Evolutionary conservation across 2,329 filamentous ascomycete species (phyloP).

Genomic region (Grosmannia clavigera): DNA sequence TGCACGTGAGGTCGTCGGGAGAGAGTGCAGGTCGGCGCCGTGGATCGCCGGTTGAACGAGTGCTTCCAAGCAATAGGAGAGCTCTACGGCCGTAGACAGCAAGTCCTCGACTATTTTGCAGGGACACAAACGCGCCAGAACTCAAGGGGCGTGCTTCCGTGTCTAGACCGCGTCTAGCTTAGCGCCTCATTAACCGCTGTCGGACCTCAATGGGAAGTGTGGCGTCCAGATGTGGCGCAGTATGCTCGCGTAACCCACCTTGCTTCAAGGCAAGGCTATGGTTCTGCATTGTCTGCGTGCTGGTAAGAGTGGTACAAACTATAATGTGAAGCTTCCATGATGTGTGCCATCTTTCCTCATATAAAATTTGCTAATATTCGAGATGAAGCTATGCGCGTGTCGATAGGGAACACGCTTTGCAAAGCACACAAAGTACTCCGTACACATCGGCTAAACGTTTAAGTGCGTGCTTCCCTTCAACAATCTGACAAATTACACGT

Average conservation of each 20-base stretch:
- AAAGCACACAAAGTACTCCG: too few relatives aligned
- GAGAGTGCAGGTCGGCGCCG: neutral
- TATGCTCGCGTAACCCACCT: too few relatives aligned
- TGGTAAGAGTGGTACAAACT: too few relatives aligned
- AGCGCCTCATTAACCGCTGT: neutral
- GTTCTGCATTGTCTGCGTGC: too few relatives aligned
- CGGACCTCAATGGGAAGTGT: neutral
- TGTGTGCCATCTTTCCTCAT: too few relatives aligned
- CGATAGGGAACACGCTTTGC: too few relatives aligned
- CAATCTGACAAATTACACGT: neutral
- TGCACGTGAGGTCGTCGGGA: neutral
- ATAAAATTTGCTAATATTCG: too few relatives aligned
- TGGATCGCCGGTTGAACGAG: neutral
- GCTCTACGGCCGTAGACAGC: neutral
- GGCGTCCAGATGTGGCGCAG: neutral
- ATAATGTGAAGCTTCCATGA: too few relatives aligned
- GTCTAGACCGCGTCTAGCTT: neutral
- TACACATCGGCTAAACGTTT: too few relatives aligned
- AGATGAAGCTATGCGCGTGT: too few relatives aligned
- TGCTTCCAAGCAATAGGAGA: slow-evolving; percentile 1
- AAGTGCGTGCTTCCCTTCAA: too few relatives aligned
- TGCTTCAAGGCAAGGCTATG: too few relatives aligned
- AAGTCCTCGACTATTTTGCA: neutral
- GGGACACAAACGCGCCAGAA: neutral
- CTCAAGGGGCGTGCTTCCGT: neutral